Percentiles rank a stretch among this genome's conserved stretches.
phyloP scores from a whole-genome alignment of 192 early-diverging fungal species.

The Rhizophagus sp. region DNA sequence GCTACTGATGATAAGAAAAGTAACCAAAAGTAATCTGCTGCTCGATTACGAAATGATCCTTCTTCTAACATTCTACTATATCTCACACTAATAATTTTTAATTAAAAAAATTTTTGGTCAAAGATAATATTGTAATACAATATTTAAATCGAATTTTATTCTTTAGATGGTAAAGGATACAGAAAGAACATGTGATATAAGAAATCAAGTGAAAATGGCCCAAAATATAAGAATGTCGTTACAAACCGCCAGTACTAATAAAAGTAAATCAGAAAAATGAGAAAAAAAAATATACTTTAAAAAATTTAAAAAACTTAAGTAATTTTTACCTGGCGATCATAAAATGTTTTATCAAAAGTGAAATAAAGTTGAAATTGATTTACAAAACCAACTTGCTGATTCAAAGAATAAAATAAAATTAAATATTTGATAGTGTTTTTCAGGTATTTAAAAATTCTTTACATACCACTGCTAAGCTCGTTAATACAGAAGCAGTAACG shows the following conservation, averaged over 20 bases:
- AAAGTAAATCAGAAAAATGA: not conserved
- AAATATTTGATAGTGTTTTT: not conserved
- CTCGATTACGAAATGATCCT: constrained; percentile 84
- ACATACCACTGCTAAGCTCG: constrained; percentile 80
- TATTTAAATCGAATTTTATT: not conserved
- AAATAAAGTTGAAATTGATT: constrained; percentile 82
- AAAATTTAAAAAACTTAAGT: too few species aligned
- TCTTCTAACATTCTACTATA: constrained; percentile 94
- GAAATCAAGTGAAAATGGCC: constrained; percentile 86
- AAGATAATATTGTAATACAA: not conserved
- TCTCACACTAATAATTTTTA: constrained; percentile 54
- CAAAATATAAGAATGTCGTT: constrained; percentile 95
- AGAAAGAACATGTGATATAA: constrained; percentile 93
- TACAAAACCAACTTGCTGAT: constrained; percentile 82
- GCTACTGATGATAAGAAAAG: constrained; percentile 67
- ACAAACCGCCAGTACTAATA: constrained; percentile 91
- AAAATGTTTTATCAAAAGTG: constrained; percentile 69
- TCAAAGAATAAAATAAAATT: constrained; percentile 9
- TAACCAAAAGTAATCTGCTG: constrained; percentile 93
- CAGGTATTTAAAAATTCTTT: not conserved
- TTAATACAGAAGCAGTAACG: constrained; percentile 72
- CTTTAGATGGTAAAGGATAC: constrained; percentile 36
- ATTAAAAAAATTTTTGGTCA: not conserved
- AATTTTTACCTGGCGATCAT: constrained; percentile 60
- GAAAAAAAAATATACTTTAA: too few species aligned